A percentile compares a stretch with the other conserved stretches of the same genome.
phyloP scores from a whole-genome alignment of 2,329 filamentous ascomycete species.

The Cladophialophora carrionii region DNA sequence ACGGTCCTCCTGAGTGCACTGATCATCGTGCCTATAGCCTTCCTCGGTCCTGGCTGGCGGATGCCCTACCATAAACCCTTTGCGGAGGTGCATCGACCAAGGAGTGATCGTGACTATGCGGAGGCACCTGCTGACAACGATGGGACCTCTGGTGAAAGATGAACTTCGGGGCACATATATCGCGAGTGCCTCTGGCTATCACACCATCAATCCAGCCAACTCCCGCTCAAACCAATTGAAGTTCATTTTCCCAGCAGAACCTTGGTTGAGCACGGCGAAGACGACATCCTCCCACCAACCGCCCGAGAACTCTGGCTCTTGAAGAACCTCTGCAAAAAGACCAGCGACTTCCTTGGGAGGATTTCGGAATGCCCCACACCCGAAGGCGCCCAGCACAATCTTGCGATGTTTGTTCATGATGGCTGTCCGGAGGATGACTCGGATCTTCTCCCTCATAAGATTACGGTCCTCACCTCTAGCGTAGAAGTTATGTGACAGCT shows the following conservation, averaged over 20 bases:
- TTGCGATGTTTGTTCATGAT: conserved; percentile 60
- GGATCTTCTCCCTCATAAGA: conserved; percentile 66
- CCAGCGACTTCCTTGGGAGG: conserved; percentile 64
- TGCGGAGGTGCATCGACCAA: not conserved
- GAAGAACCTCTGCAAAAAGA: conserved; percentile 65
- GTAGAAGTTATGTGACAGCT: conserved; percentile 43
- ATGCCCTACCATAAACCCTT: not conserved
- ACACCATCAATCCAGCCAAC: conserved; percentile 33
- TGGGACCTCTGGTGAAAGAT: not conserved
- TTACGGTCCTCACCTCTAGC: conserved; percentile 52
- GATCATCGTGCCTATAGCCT: not conserved
- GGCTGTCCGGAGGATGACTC: conserved; percentile 62
- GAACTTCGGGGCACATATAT: not conserved
- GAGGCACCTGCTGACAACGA: not conserved
- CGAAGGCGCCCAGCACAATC: conserved; percentile 69
- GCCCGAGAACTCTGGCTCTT: conserved; percentile 63
- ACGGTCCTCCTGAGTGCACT: not conserved
- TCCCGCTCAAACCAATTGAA: conserved; percentile 29
- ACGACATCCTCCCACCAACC: conserved; percentile 67
- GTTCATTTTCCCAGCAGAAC: conserved; percentile 39
- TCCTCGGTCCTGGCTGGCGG: not conserved
- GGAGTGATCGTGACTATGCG: not conserved
- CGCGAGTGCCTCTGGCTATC: not conserved
- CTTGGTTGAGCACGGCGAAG: conserved; percentile 62
- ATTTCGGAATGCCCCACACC: conserved; percentile 69